phyloP scores from a whole-genome alignment of 2,329 filamentous ascomycete genomes.

The Penicillium sp. region DNA sequence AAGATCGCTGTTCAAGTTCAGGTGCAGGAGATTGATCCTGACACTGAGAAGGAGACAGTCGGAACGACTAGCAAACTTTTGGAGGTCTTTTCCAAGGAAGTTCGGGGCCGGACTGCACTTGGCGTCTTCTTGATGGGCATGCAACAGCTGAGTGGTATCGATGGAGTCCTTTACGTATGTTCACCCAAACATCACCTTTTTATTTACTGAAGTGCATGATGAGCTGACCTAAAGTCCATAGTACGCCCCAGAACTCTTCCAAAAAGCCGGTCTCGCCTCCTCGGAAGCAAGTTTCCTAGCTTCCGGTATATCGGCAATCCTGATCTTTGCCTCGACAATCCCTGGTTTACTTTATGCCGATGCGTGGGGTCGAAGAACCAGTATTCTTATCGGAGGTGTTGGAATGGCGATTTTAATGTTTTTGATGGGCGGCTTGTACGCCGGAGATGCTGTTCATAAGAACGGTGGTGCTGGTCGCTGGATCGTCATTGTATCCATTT shows the following conservation, averaged over 20 bases:
- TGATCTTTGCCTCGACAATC: slow-evolving; percentile 60
- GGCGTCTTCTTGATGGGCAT: slow-evolving; percentile 60
- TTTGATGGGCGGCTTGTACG: slow-evolving; percentile 36
- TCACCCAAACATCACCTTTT: too few species aligned
- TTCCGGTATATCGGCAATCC: slow-evolving; percentile 60
- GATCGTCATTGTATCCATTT: slow-evolving; percentile 30
- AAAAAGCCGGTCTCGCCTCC: slow-evolving; percentile 58
- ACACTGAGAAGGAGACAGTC: slow-evolving; percentile 11
- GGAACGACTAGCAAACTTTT: slow-evolving; percentile 24
- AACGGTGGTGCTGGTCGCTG: slow-evolving; percentile 27
- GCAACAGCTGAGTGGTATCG: slow-evolving; percentile 63
- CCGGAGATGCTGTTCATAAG: slow-evolving; percentile 30
- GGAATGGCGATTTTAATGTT: slow-evolving; percentile 40
- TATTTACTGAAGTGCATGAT: too few species aligned
- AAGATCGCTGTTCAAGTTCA: too few species aligned
- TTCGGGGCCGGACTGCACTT: slow-evolving; percentile 51
- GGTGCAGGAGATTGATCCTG: slow-evolving; percentile 42
- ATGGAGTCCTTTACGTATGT: slow-evolving; percentile 61
- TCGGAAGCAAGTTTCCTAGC: slow-evolving; percentile 59
- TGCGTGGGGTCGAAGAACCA: slow-evolving; percentile 57
- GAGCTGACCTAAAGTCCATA: slow-evolving; percentile 20
- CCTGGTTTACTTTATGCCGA: slow-evolving; percentile 59
- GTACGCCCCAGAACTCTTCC: slow-evolving; percentile 63
- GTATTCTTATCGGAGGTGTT: too few species aligned
- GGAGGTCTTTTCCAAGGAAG: slow-evolving; percentile 41